Percentiles rank a stretch among this genome's conserved stretches.
These are phyloP conservation scores for Pistacia atlantica DNA, from an alignment of 345 rosid species.

Conservation along the genomic window DNA sequence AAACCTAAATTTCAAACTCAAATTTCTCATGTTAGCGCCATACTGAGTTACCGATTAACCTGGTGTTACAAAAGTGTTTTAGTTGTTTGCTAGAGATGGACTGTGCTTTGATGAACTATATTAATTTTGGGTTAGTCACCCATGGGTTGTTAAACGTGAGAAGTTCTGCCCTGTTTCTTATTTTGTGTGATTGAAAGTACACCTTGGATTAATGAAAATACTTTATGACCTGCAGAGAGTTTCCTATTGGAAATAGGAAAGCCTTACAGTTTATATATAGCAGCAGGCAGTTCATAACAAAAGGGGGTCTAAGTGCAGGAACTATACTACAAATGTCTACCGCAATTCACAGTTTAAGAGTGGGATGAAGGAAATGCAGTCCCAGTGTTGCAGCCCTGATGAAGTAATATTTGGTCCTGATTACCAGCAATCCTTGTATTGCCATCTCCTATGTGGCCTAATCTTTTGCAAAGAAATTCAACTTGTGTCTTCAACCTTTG, in stretches of 20 bases:
- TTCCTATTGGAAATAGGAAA: conserved; percentile 68
- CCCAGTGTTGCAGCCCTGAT: conserved; percentile 81
- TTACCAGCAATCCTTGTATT: conserved; percentile 82
- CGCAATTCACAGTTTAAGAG: conserved; percentile 57
- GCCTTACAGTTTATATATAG: conserved; percentile 80
- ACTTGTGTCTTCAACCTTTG: too few species aligned
- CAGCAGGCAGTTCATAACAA: conserved; percentile 53
- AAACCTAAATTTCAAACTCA: too few species aligned
- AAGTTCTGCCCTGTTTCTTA: neutral
- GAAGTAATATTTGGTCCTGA: conserved; percentile 93
- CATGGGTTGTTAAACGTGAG: neutral
- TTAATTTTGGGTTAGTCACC: neutral
- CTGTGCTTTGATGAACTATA: neutral
- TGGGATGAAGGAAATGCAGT: conserved; percentile 63
- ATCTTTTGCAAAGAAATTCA: too few species aligned
- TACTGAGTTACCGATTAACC: too few species aligned
- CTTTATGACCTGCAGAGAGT: conserved; percentile 52
- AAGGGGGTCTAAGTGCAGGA: conserved; percentile 39
- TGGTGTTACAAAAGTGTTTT: neutral
- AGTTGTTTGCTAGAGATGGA: neutral
- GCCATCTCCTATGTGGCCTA: conserved; percentile 68
- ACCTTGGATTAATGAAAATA: neutral
- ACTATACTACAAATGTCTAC: conserved; percentile 81
- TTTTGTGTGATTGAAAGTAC: neutral
- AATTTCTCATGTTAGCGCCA: too few species aligned